Evolutionary conservation across 805 yeast genomes (phyloP).

Genomic region (Pichia scutulata): DNA sequence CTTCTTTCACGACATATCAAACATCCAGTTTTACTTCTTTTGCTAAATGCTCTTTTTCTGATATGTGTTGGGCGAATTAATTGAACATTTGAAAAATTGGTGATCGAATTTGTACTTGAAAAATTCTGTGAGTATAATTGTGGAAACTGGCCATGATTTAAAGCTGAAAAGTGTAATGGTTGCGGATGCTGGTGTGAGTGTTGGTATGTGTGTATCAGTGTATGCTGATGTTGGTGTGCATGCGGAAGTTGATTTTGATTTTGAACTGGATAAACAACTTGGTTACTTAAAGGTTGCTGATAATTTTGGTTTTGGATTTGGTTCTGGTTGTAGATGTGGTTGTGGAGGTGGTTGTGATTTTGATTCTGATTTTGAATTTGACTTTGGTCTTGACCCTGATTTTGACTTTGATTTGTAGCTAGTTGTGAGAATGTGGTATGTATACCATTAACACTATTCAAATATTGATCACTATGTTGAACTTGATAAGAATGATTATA

Average conservation of each 20-base stretch:
- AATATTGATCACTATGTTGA: neutral
- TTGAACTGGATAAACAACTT: neutral
- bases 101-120: neutral
- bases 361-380: neutral
- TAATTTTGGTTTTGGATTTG: neutral
- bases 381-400: no score
- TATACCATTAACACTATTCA: neutral
- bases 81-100: neutral
- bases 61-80: neutral
- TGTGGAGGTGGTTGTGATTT: neutral
- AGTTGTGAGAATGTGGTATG: neutral
- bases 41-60: slow-evolving; percentile 37
- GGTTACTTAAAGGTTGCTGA: neutral
- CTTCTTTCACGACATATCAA: slow-evolving; percentile 64
- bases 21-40: slow-evolving; percentile 70
- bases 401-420: neutral
- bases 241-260: neutral
- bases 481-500: neutral
- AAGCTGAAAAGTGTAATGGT: neutral
- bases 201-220: no score
- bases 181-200: neutral
- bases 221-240: neutral
- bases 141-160: neutral
- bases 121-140: neutral
- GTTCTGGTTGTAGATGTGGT: neutral